Evolutionary conservation across 2,329 filamentous ascomycete genomes (phyloP).

Genomic region (Aspergillus neoniger): DNA sequence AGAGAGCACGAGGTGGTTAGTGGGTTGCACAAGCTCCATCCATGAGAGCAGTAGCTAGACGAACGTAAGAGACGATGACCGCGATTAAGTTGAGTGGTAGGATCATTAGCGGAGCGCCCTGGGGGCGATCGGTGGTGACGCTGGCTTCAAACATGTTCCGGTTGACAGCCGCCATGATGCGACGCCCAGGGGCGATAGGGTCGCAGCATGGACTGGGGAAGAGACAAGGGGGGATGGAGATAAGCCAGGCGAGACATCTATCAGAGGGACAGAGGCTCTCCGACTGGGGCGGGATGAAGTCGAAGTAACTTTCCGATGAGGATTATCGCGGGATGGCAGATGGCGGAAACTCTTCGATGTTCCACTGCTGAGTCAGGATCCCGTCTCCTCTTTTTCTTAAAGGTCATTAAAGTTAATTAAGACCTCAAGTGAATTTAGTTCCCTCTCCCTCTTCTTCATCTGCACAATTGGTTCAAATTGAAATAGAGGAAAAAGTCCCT

Average conservation of each 20-base stretch:
- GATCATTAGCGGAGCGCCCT: slow-evolving; percentile 35
- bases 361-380: neutral
- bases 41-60: slow-evolving; percentile 19
- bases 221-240: slow-evolving; percentile 4
- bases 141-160: slow-evolving; percentile 45
- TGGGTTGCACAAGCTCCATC: neutral
- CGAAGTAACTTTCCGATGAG: neutral
- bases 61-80: slow-evolving; percentile 57
- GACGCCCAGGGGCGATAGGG: slow-evolving; percentile 29
- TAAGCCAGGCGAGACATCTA: slow-evolving; percentile 12
- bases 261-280: neutral
- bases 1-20: slow-evolving; percentile 12
- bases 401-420: too few species aligned
- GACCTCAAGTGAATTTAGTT: too few species aligned
- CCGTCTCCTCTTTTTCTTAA: neutral
- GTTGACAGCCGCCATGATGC: slow-evolving; percentile 46
- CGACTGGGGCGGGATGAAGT: neutral
- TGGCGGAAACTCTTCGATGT: neutral
- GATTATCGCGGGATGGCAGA: too few species aligned
- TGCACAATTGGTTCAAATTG: too few species aligned
- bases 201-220: slow-evolving; percentile 32
- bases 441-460: too few species aligned
- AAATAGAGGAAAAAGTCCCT: too few species aligned
- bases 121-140: slow-evolving; percentile 33
- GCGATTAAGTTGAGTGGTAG: slow-evolving; percentile 62